Conservation (phyloP, 345 rosid species). For the Hibiscus mutabilis region DNA sequence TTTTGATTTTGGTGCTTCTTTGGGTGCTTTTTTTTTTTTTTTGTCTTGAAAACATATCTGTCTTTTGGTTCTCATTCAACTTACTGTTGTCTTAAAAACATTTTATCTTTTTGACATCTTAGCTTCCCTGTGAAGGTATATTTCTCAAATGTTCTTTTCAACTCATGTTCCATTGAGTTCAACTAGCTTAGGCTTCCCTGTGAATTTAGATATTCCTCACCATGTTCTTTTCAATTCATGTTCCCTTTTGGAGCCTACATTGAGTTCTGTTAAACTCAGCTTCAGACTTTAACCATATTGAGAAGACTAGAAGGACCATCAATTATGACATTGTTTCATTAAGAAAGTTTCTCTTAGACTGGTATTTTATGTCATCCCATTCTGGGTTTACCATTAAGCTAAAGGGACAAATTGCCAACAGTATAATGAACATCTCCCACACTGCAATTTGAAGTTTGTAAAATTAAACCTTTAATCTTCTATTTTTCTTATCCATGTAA, state of each 20-base stretch:
- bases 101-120: too few relatives aligned
- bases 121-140: too few relatives aligned
- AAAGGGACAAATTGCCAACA: background rate
- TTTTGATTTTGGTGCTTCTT: background rate
- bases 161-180: too few relatives aligned
- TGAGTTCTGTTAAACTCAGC: background rate
- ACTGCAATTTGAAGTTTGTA: background rate
- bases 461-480: background rate
- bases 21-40: background rate
- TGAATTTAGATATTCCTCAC: background rate
- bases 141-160: too few relatives aligned
- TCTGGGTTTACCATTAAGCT: background rate
- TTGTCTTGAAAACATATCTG: background rate
- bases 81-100: too few relatives aligned
- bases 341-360: background rate
- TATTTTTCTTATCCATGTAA: slow-evolving; percentile 7
- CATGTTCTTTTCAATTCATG: background rate
- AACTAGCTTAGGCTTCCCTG: too few relatives aligned
- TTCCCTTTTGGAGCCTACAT: background rate
- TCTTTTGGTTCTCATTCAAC: slow-evolving; percentile 3
- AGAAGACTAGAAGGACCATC: background rate
- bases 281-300: background rate
- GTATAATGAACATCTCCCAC: background rate
- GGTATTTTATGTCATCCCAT: background rate
- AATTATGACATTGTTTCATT: background rate